Base-by-base conservation (phyloP, 2,329 filamentous ascomycete genomes). In the Rutstroemia sydowiana region DNA sequence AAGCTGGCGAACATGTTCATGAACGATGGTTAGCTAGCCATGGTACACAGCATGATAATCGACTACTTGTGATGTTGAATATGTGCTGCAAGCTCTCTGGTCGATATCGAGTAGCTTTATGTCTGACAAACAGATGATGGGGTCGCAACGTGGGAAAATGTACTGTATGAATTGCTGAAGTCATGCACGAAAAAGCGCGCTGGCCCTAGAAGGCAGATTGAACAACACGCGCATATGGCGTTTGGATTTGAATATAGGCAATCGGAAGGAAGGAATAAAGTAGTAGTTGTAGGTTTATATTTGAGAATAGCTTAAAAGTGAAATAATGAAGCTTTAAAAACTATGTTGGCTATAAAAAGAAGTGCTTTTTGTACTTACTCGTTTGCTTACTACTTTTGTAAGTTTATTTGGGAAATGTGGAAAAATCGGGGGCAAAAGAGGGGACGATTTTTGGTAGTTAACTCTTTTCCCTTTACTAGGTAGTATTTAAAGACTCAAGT, bases 141-240 rank as follows among this genome's bases (percentile, higher is more conserved):
- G 31, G 26, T 46, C 34, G 48, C 42, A 51, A 51, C 42, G 48
- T 51, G 48, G 45, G 42, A 51, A 46, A 34, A n/a, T 39, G 42
- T 42, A 42, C 21, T 26, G 23, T 26, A 26, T 7, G 32, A 10
- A 5, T 34, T 13, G 11, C 32, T 39, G 36, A 46, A 42, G 34
- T 34, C 48, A 51, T 45, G 42, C 48, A 46, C 36, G 48, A 37
- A 51, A 31, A 51, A 44, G 36, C 48, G 48, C 48, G 34, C 18
- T 40, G 42, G 21, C 16, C 42, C 26, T 16, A 32, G 21, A 42
- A 42, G 23, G 23, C 23, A 14, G 10, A 28, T 34, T 37, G 48
- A 39, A 28, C 37, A 46, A 30, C 42, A 42, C 48, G 48, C 48
- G 48, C 42, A 51, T 51, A 46, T 21, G 26, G 48, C 48, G 48